phyloP scores from a whole-genome alignment of 169 alveolate species.

The Eimeria maxima region DNA sequence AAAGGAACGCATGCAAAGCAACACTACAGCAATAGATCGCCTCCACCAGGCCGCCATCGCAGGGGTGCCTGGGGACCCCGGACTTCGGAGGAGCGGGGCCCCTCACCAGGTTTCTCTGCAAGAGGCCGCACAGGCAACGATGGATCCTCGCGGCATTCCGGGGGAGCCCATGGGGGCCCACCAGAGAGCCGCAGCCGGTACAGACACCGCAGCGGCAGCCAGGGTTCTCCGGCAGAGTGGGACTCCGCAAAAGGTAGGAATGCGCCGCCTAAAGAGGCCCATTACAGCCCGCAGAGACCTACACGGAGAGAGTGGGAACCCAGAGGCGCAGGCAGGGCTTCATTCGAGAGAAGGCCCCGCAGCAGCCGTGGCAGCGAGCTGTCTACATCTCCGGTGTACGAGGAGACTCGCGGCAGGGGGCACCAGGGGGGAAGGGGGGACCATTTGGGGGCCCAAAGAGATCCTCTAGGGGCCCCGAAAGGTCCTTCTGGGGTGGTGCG shows the following conservation, averaged over 20 bases:
- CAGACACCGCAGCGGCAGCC: conserved; percentile 46
- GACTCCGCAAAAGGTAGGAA: conserved; percentile 9
- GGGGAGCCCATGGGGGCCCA: conserved; percentile 37
- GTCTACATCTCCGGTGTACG: conserved; percentile 10
- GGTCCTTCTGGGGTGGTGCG: background rate
- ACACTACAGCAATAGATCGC: background rate
- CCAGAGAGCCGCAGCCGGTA: conserved; percentile 20
- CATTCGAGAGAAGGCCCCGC: background rate
- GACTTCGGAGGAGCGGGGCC: background rate
- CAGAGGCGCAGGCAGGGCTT: background rate
- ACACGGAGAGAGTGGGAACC: background rate
- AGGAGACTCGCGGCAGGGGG: conserved; percentile 30
- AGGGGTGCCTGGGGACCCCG: conserved; percentile 7
- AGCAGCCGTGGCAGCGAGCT: conserved; percentile 1
- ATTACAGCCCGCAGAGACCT: background rate
- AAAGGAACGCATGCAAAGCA: background rate
- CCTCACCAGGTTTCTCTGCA: background rate
- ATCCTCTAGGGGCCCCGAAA: conserved; percentile 15
- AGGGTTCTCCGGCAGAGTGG: conserved; percentile 16
- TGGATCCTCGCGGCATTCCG: background rate
- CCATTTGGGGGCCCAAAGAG: background rate
- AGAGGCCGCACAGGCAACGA: background rate
- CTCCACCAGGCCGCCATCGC: background rate
- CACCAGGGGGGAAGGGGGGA: background rate
- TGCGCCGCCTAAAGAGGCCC: background rate